Evolutionary conservation across 2,329 filamentous ascomycete genomes (phyloP).

Genomic region (Exserohilum rostratum): DNA sequence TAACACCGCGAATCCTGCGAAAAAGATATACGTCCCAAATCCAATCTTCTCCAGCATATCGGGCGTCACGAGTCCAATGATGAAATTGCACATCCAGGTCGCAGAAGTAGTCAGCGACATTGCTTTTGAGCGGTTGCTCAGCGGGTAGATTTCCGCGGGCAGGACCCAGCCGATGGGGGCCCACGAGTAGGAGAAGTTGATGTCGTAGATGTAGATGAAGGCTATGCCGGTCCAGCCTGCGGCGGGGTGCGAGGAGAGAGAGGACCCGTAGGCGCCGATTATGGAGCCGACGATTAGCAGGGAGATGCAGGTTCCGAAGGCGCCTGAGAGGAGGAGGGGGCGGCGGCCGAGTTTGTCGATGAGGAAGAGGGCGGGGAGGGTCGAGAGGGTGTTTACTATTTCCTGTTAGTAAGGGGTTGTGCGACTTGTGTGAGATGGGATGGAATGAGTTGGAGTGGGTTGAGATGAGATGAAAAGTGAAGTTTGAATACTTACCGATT

Average conservation of each 20-base stretch:
- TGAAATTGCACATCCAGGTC: slow-evolving; percentile 83
- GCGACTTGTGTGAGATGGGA: too few relatives aligned
- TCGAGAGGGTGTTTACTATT: slow-evolving; percentile 60
- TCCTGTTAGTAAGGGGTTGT: background rate
- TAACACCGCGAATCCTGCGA: slow-evolving; percentile 56
- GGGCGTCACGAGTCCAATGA: slow-evolving; percentile 69
- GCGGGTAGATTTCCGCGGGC: slow-evolving; percentile 74
- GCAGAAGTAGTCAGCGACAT: slow-evolving; percentile 71
- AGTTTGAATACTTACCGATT: slow-evolving; percentile 32
- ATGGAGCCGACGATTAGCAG: slow-evolving; percentile 75
- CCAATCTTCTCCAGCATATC: slow-evolving; percentile 71
- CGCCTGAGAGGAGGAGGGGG: slow-evolving; percentile 66
- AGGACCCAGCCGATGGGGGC: slow-evolving; percentile 76
- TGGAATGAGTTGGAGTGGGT: background rate
- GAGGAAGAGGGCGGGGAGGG: slow-evolving; percentile 69
- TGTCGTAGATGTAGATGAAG: slow-evolving; percentile 67
- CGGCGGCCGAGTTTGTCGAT: slow-evolving; percentile 69
- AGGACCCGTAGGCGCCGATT: slow-evolving; percentile 64
- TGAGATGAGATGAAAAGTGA: too few relatives aligned
- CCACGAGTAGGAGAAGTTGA: slow-evolving; percentile 67
- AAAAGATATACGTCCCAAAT: slow-evolving; percentile 58
- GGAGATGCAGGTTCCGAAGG: slow-evolving; percentile 71
- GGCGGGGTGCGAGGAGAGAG: slow-evolving; percentile 62
- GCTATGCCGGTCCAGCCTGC: slow-evolving; percentile 72
- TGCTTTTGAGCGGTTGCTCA: slow-evolving; percentile 71